phyloP scores from a whole-genome alignment of 345 rosid species.

The Heritiera littoralis region DNA sequence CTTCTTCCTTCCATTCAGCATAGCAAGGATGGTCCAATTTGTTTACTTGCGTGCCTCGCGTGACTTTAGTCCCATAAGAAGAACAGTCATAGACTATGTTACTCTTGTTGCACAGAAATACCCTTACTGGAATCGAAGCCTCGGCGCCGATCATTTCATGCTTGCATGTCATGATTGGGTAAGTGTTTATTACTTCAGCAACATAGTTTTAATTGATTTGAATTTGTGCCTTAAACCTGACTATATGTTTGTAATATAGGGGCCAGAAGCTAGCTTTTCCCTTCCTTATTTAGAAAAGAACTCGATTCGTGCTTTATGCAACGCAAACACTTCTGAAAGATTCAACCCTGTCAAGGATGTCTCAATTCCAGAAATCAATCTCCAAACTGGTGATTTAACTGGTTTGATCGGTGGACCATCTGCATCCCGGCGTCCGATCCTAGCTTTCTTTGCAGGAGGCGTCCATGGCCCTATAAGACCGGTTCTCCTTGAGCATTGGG shows the following conservation, averaged over 20 bases:
- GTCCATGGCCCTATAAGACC: constrained; percentile 95
- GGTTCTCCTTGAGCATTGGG: constrained; percentile 83
- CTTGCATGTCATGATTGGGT: constrained; percentile 96
- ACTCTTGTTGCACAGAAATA: constrained; percentile 53
- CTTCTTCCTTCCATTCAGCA: constrained; percentile 78
- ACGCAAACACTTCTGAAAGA: constrained; percentile 86
- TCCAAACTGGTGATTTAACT: constrained; percentile 49
- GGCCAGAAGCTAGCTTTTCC: constrained; percentile 66
- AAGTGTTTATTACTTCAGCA: constrained; percentile 4
- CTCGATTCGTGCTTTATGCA: constrained; percentile 80
- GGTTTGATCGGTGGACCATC: constrained; percentile 72
- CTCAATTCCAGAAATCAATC: constrained; percentile 84
- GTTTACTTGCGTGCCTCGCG: constrained; percentile 67
- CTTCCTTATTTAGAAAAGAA: constrained; percentile 53
- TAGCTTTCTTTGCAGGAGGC: constrained; percentile 94
- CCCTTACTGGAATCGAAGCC: constrained; percentile 82
- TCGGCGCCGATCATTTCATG: constrained; percentile 85
- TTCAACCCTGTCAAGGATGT: constrained; percentile 79
- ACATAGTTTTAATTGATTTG: not conserved
- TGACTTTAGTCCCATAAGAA: constrained; percentile 64
- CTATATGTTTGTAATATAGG: constrained; percentile 28
- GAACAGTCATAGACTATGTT: constrained; percentile 66
- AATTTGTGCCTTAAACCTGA: not conserved
- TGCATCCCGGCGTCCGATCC: constrained; percentile 65
- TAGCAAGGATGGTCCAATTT: constrained; percentile 70